phyloP scores from a whole-genome alignment of 192 early-diverging fungal species.

The Backusella australiensis region DNA sequence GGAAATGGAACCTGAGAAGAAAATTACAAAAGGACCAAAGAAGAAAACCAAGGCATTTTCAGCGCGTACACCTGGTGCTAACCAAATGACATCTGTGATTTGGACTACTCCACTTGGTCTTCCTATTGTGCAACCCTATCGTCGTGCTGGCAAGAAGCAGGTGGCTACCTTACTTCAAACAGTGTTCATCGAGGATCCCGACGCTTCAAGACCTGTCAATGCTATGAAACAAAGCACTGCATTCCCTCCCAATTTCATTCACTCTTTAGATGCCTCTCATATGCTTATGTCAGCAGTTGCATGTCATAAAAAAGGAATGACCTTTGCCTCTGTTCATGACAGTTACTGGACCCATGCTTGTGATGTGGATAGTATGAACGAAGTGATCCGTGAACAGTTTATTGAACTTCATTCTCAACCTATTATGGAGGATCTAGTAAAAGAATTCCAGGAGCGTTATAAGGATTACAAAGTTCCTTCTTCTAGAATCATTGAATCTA shows the following conservation, averaged over 20 bases:
- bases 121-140: constrained; percentile 97
- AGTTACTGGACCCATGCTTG: constrained; percentile 97
- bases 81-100: constrained; percentile 87
- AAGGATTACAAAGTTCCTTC: constrained; percentile 66
- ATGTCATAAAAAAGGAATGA: constrained; percentile 73
- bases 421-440: constrained; percentile 79
- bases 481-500: constrained; percentile 6
- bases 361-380: constrained; percentile 85
- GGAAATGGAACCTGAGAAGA: constrained; percentile 11
- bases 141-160: constrained; percentile 60
- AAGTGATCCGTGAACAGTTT: constrained; percentile 86
- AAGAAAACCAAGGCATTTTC: constrained; percentile 22
- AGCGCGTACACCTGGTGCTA: constrained; percentile 37
- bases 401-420: constrained; percentile 79
- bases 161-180: constrained; percentile 81
- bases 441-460: constrained; percentile 85
- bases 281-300: constrained; percentile 93
- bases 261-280: constrained; percentile 95
- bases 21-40: constrained; percentile 15
- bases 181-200: constrained; percentile 69
- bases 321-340: constrained; percentile 96
- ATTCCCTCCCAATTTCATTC: constrained; percentile 99
- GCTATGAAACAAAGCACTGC: constrained; percentile 89
- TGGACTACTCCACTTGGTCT: constrained; percentile 96
- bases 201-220: constrained; percentile 78